Base-by-base conservation (phyloP, 2,329 filamentous ascomycete species). In the Sclerotiophoma versabilis region DNA sequence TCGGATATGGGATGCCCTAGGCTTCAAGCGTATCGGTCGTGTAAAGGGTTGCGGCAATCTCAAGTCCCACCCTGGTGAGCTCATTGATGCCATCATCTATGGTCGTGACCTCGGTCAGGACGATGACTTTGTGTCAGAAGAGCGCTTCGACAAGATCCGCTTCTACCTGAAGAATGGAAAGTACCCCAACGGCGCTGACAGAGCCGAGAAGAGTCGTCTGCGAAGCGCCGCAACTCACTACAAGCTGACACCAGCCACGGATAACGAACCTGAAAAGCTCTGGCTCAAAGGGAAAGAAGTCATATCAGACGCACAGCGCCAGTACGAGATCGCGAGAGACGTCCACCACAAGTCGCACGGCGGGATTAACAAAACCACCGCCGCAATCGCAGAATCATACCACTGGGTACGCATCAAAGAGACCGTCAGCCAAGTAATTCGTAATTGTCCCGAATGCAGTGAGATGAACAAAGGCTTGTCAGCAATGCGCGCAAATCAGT, bases 281-380 rank as follows among this genome's bases (percentile, higher is more conserved):
- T 96, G 97, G 91, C 85, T 98, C 68, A 97, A 97, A 77, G 93
- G 93, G 72, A 98, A 98, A 77, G 93, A 98, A 78, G 93, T 99
- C 56, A 91, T 99, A 58, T 90, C 91, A 22, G 93, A 97, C 74
- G 91, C 92, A 11, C 86, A 90, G 67, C 86, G 87, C 62, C 95
- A 99, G 79, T 96, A 96, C 74, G 91, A 95, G 56, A 95, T 98
- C 65, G 91, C 93, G 11, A 83, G 90, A 38, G 81, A 83, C 53
- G 83, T 93, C 30, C 95, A 99, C 76, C 81, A 86, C 47, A 77
- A 81, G 52, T 83, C 88, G 34, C 95, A 99, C 71, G 92, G 90
- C 6, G 95, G 95, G 45, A 98, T 98, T 81, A 99, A 99, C 81
- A 97, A 97, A 80, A 98, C 93, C 0, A 98, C 93, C 1, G 93